Percentiles rank a stretch among this genome's conserved stretches.
Conservation (phyloP, 148 eudicot genomes). For the Rhododendron mucronatum region DNA sequence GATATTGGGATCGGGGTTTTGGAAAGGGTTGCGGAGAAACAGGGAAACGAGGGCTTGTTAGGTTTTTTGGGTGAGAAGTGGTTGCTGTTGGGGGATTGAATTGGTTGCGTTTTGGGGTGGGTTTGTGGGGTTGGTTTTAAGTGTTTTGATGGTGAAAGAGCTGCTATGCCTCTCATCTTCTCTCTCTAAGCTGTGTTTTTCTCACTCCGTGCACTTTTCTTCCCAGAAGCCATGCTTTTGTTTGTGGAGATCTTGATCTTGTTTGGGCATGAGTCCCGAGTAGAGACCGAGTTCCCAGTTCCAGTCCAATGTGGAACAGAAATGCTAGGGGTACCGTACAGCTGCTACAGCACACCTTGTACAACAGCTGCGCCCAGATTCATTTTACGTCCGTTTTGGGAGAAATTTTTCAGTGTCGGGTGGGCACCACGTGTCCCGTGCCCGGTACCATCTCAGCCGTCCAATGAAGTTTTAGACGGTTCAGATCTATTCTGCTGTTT, state of each 20-base stretch:
- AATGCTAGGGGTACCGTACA: too few species aligned
- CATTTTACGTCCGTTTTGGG: too few species aligned
- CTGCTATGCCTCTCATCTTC: slow-evolving; percentile 29
- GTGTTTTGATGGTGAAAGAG: slow-evolving; percentile 29
- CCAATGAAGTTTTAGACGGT: too few species aligned
- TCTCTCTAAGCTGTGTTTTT: not conserved
- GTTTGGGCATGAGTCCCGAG: not conserved
- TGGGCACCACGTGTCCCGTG: too few species aligned
- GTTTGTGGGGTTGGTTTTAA: slow-evolving; percentile 15
- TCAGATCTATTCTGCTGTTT: too few species aligned
- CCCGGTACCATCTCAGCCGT: too few species aligned
- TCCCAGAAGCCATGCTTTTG: not conserved
- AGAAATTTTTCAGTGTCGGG: too few species aligned
- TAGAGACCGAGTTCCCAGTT: not conserved
- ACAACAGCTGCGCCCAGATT: too few species aligned
- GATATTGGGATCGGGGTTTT: slow-evolving; percentile 17
- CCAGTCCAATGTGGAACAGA: not conserved
- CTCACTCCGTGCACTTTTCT: not conserved
- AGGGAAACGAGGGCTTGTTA: slow-evolving; percentile 28
- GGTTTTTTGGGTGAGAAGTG: not conserved
- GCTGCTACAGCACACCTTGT: too few species aligned
- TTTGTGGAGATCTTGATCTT: not conserved
- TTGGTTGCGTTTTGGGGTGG: slow-evolving; percentile 11
- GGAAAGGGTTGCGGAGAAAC: slow-evolving; percentile 32
- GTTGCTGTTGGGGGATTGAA: not conserved